Conservation (phyloP, 2,329 filamentous ascomycete species). For the Lecanoromycetidae sp. region DNA sequence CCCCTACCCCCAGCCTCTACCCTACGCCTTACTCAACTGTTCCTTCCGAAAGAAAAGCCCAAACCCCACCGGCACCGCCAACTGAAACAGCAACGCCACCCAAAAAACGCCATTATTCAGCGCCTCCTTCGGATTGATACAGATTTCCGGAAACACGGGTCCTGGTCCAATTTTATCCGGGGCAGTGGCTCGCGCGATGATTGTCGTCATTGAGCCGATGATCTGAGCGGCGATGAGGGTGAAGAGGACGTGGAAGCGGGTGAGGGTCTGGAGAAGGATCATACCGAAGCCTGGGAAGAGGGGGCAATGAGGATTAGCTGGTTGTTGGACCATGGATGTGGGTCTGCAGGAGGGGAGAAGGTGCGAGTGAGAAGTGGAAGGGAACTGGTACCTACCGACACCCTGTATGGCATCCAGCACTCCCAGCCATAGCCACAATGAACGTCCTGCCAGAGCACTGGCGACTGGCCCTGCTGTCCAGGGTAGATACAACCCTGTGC, state of each 20-base stretch:
- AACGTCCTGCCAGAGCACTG: conserved; percentile 44
- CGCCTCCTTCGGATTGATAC: conserved; percentile 31
- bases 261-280: conserved; percentile 54
- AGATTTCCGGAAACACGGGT: conserved; percentile 50
- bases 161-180: conserved; percentile 51
- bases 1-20: no score
- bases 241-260: conserved; percentile 52
- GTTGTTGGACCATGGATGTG: no score
- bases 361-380: no score
- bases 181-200: conserved; percentile 47
- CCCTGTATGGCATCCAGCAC: conserved; percentile 53
- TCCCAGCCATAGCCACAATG: conserved; percentile 56
- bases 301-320: no score
- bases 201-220: conserved; percentile 49
- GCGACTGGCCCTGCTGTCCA: conserved; percentile 47
- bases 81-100: conserved; percentile 46
- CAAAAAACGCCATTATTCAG: conserved; percentile 47
- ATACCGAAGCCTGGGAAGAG: conserved; percentile 58
- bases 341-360: no score
- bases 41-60: conserved; percentile 47
- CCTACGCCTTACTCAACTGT: conserved; percentile 42
- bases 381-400: no score
- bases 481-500: conserved; percentile 49
- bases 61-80: conserved; percentile 47
- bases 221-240: conserved; percentile 50